Evolutionary conservation across 129 eudicot species (phyloP).

Genomic region (Flaveria trinervia): DNA sequence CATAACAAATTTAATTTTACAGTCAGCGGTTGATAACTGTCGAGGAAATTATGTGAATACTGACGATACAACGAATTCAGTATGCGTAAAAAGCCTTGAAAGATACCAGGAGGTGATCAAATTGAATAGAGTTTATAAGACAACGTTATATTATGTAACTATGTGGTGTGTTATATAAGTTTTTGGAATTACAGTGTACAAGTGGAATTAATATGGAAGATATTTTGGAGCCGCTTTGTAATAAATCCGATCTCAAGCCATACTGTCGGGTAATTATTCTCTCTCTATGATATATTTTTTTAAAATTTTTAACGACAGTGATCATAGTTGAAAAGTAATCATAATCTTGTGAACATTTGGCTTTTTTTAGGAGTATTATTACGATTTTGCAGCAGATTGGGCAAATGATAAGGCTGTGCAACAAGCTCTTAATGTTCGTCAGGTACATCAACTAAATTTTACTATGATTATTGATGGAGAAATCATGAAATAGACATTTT

Average conservation of each 20-base stretch:
- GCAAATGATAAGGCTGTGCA: constrained; percentile 34
- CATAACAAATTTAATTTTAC: background rate
- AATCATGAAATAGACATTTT: too few species aligned
- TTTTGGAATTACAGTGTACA: constrained; percentile 32
- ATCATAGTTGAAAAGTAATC: background rate
- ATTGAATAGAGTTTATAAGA: background rate
- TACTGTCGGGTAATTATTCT: constrained; percentile 31
- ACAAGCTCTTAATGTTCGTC: constrained; percentile 37
- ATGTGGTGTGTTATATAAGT: background rate
- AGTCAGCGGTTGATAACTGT: constrained; percentile 34
- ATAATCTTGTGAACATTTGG: background rate
- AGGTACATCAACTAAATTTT: constrained; percentile 13
- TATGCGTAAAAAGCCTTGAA: constrained; percentile 28
- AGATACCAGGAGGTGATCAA: constrained; percentile 31
- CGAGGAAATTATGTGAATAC: constrained; percentile 32
- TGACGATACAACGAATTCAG: constrained; percentile 3
- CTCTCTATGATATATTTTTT: background rate
- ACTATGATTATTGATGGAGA: too few species aligned
- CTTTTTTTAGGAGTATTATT: constrained; percentile 28
- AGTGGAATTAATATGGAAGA: constrained; percentile 28
- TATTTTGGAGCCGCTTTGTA: constrained; percentile 41
- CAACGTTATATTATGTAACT: background rate
- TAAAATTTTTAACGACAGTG: too few species aligned
- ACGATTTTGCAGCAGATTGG: constrained; percentile 34
- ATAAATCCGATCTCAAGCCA: constrained; percentile 37